Base-by-base conservation (phyloP, 176 grass and related monocot species). In the Carex myosuroides region DNA sequence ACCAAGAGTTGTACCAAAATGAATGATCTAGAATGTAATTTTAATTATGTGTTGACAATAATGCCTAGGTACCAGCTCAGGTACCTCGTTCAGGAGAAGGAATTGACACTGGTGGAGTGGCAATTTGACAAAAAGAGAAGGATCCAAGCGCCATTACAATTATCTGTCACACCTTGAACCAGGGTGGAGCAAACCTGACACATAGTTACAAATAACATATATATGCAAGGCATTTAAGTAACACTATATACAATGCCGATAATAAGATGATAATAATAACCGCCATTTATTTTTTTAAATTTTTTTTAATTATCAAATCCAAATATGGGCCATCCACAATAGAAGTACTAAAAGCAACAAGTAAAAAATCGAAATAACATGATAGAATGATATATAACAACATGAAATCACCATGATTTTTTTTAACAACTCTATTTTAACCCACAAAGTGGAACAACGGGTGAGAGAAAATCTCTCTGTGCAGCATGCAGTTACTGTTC, bases 111-210 rank as follows among this genome's bases (percentile, higher is more conserved):
- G 82, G 35, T 44, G 8, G 29, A 50, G 56, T 88, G 73, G 70
- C 14, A 14, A 33, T 79, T 69, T 58, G 60, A 76, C 55, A 12
- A 60, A 74, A 21, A 41, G 22, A 57, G 39, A 75, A 65, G 13
- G 41, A 59, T 22, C 33, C 24, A 55, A 42, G 60, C 50, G 81
- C 81, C 87, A 88, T 88, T 55, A 30, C 84, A 30, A 84, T 37
- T 70, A 66, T 55, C 6, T 41, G 11, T 52, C 70, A 53, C 70
- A 53, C 70, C 42, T 24, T 10, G 3, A 74, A 52, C 70, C 10
- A 50, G 2, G 42, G 21, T 53, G 21, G 12, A 75, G n/a, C 20
- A 75, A 75, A 75, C 20, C 70, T 53, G 70, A 24, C 13, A 26
- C 14, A 9, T 70, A 29, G 18, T 53, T 16, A 75, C 44, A 75